phyloP scores from a whole-genome alignment of 2,329 filamentous ascomycete genomes.

The Nigrograna mackinnonii region DNA sequence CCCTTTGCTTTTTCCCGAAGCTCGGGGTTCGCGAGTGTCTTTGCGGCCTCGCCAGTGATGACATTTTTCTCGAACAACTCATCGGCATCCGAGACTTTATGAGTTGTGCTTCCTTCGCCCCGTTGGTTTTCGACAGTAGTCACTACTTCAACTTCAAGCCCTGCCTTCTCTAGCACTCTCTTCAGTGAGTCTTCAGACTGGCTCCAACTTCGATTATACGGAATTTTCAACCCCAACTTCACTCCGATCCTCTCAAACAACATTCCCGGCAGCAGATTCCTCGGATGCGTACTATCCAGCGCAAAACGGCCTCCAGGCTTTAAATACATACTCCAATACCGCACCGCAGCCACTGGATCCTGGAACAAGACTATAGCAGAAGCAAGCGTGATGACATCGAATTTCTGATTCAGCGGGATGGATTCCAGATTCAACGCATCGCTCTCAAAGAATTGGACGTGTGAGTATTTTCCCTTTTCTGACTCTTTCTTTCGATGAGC shows the following conservation, averaged over 20 bases:
- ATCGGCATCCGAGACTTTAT: slow-evolving; percentile 33
- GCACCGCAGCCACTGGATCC: slow-evolving; percentile 40
- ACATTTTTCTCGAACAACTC: slow-evolving; percentile 41
- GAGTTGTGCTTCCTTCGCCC: slow-evolving; percentile 30
- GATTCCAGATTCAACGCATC: slow-evolving; percentile 41
- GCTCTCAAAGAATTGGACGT: slow-evolving; percentile 39
- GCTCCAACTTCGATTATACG: slow-evolving; percentile 42
- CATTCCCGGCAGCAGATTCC: slow-evolving; percentile 40
- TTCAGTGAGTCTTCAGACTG: slow-evolving; percentile 33
- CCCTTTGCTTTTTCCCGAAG: slow-evolving; percentile 35
- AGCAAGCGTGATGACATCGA: slow-evolving; percentile 43
- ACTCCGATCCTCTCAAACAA: slow-evolving; percentile 41
- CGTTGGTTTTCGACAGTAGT: slow-evolving; percentile 35
- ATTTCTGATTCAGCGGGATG: slow-evolving; percentile 26
- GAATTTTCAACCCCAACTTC: slow-evolving; percentile 33
- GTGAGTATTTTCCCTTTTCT: slow-evolving; percentile 27
- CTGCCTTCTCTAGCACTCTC: slow-evolving; percentile 36
- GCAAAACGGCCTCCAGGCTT: slow-evolving; percentile 46
- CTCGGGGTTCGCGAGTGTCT: slow-evolving; percentile 31
- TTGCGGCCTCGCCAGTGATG: slow-evolving; percentile 25
- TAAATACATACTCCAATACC: slow-evolving; percentile 42
- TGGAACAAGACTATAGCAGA: slow-evolving; percentile 46
- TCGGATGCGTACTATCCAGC: slow-evolving; percentile 43
- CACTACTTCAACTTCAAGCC: slow-evolving; percentile 36
- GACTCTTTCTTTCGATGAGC: slow-evolving; percentile 34